These are phyloP conservation scores for Suillus weaverae DNA, from an alignment of 768 basidiomycete genomes.

Conservation along the genomic window DNA sequence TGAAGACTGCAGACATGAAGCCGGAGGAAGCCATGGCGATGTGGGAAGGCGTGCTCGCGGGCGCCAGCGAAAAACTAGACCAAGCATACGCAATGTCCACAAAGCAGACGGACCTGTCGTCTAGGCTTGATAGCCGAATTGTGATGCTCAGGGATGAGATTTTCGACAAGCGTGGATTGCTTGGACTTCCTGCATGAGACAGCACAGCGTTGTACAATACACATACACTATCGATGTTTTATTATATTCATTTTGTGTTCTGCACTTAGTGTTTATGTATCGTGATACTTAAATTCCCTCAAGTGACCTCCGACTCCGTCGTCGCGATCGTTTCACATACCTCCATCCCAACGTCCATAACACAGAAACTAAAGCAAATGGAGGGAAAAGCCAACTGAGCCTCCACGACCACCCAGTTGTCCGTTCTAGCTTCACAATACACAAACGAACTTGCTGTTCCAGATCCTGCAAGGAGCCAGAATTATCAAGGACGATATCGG, in stretches of 20 bases:
- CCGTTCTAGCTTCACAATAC: slow-evolving; percentile 45
- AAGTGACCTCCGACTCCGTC: background rate
- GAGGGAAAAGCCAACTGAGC: slow-evolving; percentile 63
- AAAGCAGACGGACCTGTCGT: slow-evolving; percentile 60
- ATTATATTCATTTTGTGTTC: background rate
- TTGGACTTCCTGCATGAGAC: slow-evolving; percentile 22
- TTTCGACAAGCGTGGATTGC: slow-evolving; percentile 53
- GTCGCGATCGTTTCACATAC: slow-evolving; percentile 5
- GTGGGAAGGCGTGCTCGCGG: slow-evolving; percentile 53
- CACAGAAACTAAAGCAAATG: slow-evolving; percentile 50
- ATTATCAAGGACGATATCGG: slow-evolving; percentile 87
- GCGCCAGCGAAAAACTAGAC: slow-evolving; percentile 52
- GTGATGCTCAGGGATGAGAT: slow-evolving; percentile 74
- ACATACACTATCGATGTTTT: background rate
- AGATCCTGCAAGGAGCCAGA: slow-evolving; percentile 75
- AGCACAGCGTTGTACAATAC: background rate
- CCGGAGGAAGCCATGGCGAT: slow-evolving; percentile 19
- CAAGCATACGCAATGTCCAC: slow-evolving; percentile 47
- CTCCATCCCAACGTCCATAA: slow-evolving; percentile 40
- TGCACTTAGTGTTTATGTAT: background rate
- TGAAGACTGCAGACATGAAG: slow-evolving; percentile 33
- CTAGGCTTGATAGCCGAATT: slow-evolving; percentile 68
- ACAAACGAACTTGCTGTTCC: slow-evolving; percentile 40
- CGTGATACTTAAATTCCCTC: background rate
- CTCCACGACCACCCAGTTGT: slow-evolving; percentile 59